phyloP scores from a whole-genome alignment of 805 yeast species.

The Monosporozyma solicola region DNA sequence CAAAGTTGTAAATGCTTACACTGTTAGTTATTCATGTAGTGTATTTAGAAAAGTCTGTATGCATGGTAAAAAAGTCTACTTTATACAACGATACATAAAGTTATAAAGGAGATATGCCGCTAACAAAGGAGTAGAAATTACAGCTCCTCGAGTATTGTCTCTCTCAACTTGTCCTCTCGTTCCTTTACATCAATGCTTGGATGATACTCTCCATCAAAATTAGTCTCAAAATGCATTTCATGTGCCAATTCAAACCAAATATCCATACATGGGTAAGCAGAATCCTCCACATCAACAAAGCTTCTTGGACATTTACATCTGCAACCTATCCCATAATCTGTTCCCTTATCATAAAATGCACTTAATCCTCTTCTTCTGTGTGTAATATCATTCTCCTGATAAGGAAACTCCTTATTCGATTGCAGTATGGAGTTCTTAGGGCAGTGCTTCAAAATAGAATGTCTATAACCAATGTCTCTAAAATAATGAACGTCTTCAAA shows the following conservation, averaged over 20 bases:
- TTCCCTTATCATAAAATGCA: constrained; percentile 28
- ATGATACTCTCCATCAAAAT: constrained; percentile 8
- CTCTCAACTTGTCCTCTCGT: constrained; percentile 2
- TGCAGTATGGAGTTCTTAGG: constrained; percentile 41
- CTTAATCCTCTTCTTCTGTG: constrained; percentile 29
- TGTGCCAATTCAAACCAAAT: constrained; percentile 37
- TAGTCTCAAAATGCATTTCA: constrained; percentile 4
- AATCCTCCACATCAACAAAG: constrained; percentile 47
- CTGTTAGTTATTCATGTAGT: too few species aligned
- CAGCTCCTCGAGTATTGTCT: not conserved
- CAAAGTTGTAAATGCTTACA: too few species aligned
- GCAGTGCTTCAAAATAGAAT: constrained; percentile 75
- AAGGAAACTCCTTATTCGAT: constrained; percentile 37
- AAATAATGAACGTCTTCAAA: constrained; percentile 76
- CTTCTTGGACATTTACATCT: constrained; percentile 61
- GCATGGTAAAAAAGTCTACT: not conserved
- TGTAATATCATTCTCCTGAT: constrained; percentile 25
- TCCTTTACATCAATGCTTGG: constrained; percentile 3
- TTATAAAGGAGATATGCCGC: not conserved
- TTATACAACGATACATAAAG: not conserved
- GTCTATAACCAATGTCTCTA: constrained; percentile 85
- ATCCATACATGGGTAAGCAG: constrained; percentile 43
- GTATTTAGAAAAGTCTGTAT: too few species aligned
- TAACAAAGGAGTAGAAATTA: not conserved
- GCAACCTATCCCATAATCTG: constrained; percentile 62